phyloP scores from a whole-genome alignment of 179 eudicot genomes.

The Spinacia oleracea region DNA sequence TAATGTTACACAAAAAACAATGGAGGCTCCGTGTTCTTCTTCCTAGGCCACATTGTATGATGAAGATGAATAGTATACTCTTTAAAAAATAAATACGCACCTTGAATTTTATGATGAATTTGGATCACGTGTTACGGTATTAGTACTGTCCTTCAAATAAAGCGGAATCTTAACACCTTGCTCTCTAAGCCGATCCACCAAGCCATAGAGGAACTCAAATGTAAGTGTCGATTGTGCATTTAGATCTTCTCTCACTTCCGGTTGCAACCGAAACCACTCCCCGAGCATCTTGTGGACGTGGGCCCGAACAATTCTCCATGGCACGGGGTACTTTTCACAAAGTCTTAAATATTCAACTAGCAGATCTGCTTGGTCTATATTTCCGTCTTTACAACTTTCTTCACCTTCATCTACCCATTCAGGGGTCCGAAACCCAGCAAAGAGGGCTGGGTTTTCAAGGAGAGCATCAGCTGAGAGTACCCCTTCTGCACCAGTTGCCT shows the following conservation, averaged over 20 bases:
- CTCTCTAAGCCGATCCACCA: conserved; percentile 69
- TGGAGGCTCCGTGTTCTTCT: not conserved
- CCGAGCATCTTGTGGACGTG: conserved; percentile 97
- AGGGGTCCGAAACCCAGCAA: conserved; percentile 75
- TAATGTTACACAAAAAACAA: conserved; percentile 16
- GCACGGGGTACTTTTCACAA: conserved; percentile 87
- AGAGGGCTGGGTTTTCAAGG: conserved; percentile 94
- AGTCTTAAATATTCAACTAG: conserved; percentile 74
- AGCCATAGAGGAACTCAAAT: conserved; percentile 67
- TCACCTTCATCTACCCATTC: conserved; percentile 58
- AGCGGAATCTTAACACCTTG: conserved; percentile 71
- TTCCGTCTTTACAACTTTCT: conserved; percentile 38
- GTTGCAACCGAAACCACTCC: conserved; percentile 85
- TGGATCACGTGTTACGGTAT: conserved; percentile 18
- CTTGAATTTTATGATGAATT: not conserved
- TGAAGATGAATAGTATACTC: not conserved
- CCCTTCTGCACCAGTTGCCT: conserved; percentile 80
- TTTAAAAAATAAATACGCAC: not conserved
- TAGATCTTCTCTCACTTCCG: conserved; percentile 75
- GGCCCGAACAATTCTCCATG: conserved; percentile 93
- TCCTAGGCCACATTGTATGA: not conserved
- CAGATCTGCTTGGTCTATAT: conserved; percentile 71
- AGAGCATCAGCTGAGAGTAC: conserved; percentile 95
- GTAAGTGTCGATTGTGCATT: conserved; percentile 66
- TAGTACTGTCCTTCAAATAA: conserved; percentile 32